Evolutionary conservation across 1,284 basidiomycete genomes (phyloP), one percentile per base, ranked within the genome.

Genomic region (Fomitiporia mediterranea): DNA sequence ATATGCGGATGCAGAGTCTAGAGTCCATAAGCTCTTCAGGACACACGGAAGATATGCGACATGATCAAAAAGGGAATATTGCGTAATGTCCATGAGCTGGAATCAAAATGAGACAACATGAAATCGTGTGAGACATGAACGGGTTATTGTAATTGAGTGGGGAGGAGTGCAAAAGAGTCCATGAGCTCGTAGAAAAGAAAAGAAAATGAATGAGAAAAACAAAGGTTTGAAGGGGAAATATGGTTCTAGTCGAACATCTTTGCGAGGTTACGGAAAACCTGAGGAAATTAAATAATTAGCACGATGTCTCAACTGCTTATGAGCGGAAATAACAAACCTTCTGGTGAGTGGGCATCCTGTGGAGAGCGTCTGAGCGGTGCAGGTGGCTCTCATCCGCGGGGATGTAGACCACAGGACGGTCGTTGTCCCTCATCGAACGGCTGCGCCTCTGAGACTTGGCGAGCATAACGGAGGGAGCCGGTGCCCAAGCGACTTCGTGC

Each of bases 331-430:
- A 13, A 32, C 28, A 25, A 11, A 53, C 51, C 40, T 44, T 53
- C 15, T 32, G 39, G 7, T 28, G 51, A 4, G 15, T 27, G 38
- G 51, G 40, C 4, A 53, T 19, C 13, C 25, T 6, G 35, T 27
- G 39, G 8, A 43, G 17, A 32, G 51, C 51, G 11, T 23, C 39
- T 21, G 51, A 53, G 11, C 51, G 51, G 39, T 25, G 51, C 23
- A 53, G 51, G 8, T 5, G 1, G 15, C 28, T 19, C 38, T 38
- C 15, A 40, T 28, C 13, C 2, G 8, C n/a, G n/a, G n/a, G n/a
- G n/a, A n/a, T n/a, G n/a, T n/a, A n/a, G n/a, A n/a, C n/a, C n/a
- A n/a, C n/a, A n/a, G n/a, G n/a, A n/a, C n/a, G n/a, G n/a, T n/a
- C n/a, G n/a, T n/a, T n/a, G n/a, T n/a, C n/a, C n/a, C n/a, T n/a